These are phyloP conservation scores for Umbilicus rupestris DNA, from an alignment of 164 flowering plant genomes.

Conservation along the genomic window DNA sequence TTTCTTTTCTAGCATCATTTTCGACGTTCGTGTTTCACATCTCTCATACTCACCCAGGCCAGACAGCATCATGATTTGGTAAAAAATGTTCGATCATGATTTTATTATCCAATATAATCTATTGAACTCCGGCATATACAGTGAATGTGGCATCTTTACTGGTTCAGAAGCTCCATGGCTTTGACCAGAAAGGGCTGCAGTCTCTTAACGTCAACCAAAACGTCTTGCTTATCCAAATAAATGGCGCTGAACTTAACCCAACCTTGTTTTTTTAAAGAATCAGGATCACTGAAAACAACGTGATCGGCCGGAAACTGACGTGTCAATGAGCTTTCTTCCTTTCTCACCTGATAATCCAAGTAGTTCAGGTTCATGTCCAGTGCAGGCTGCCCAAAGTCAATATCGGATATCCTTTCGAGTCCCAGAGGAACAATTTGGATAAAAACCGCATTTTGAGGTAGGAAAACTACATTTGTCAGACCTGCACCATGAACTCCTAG, in stretches of 20 bases:
- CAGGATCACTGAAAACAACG: slow-evolving; percentile 42
- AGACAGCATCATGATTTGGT: no score
- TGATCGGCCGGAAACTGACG: slow-evolving; percentile 44
- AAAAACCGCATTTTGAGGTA: slow-evolving; percentile 58
- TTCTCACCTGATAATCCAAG: slow-evolving; percentile 46
- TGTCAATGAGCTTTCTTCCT: slow-evolving; percentile 52
- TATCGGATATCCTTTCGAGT: slow-evolving; percentile 31
- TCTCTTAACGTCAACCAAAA: slow-evolving; percentile 35
- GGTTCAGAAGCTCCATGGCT: slow-evolving; percentile 41
- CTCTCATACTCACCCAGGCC: no score
- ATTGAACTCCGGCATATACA: no score
- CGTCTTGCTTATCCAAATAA: slow-evolving; percentile 49
- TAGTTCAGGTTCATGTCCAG: slow-evolving; percentile 51
- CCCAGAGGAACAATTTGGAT: slow-evolving; percentile 68
- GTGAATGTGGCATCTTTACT: no score
- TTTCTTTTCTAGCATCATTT: no score
- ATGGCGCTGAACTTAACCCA: slow-evolving; percentile 32
- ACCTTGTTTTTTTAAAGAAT: slow-evolving; percentile 27
- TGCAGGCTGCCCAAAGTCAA: slow-evolving; percentile 44
- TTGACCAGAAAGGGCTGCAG: slow-evolving; percentile 33
- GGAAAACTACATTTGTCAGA: slow-evolving; percentile 62
- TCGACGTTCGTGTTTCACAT: no score
- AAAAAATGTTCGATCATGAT: no score
- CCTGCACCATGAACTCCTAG: slow-evolving; percentile 94
- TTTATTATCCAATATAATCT: no score